A percentile compares a stretch with the other conserved stretches of the same genome.
These are phyloP conservation scores for Penicillium janthinellum DNA, from an alignment of 2,329 filamentous ascomycete species.

Conservation along the genomic window DNA sequence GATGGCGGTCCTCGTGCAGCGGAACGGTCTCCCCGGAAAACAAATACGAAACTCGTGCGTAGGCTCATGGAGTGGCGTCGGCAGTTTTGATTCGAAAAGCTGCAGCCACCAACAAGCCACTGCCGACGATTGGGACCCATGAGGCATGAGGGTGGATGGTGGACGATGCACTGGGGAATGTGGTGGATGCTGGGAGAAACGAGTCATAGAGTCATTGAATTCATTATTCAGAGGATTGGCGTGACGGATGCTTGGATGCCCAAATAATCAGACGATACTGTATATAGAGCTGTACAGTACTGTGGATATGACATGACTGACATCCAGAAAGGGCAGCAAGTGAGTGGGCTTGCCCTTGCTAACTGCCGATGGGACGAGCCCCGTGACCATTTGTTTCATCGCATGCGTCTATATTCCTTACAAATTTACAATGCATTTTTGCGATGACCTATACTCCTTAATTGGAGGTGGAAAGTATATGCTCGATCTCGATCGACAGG, in stretches of 20 bases:
- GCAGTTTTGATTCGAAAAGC: slow-evolving; percentile 23
- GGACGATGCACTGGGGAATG: not conserved
- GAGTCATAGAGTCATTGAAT: not conserved
- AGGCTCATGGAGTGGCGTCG: slow-evolving; percentile 22
- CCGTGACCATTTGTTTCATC: not conserved
- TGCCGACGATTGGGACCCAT: slow-evolving; percentile 20
- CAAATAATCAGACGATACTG: not conserved
- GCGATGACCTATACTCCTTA: not conserved
- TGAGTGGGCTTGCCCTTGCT: not conserved
- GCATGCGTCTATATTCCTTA: not conserved
- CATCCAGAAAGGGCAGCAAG: not conserved
- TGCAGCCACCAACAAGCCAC: slow-evolving; percentile 22
- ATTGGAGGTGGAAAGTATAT: not conserved
- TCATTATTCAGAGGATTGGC: not conserved
- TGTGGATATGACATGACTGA: not conserved
- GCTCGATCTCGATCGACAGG: not conserved
- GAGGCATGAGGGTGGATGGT: slow-evolving; percentile 8
- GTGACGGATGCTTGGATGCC: not conserved
- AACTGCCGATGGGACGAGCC: not conserved
- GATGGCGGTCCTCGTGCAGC: slow-evolving; percentile 9
- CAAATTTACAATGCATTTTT: not conserved
- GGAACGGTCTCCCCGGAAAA: slow-evolving; percentile 18
- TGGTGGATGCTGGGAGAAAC: not conserved
- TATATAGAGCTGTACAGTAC: too few relatives aligned
- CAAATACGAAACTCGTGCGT: slow-evolving; percentile 10